Evolutionary conservation across 2,329 filamentous ascomycete genomes (phyloP).

Genomic region (Ceratocystiopsis sp.): DNA sequence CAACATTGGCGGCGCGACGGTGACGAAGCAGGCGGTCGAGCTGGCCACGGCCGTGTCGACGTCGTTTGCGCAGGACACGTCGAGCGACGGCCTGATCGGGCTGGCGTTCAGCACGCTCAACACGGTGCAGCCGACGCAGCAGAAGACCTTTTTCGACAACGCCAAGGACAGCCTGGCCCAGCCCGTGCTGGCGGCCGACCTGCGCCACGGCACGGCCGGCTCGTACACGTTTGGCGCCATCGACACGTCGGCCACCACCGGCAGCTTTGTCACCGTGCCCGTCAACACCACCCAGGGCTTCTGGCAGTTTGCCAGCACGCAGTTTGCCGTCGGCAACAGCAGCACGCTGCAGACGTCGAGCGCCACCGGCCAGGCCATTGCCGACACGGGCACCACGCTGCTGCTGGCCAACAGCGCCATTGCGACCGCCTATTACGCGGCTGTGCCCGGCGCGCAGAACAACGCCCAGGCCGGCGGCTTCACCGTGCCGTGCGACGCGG

Average conservation of each 20-base stretch:
- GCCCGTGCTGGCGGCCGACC: conserved; percentile 54
- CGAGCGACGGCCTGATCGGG: conserved; percentile 52
- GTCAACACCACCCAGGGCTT: conserved; percentile 47
- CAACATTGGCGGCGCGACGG: conserved; percentile 46
- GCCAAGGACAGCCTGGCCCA: conserved; percentile 39
- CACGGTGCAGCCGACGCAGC: conserved; percentile 41
- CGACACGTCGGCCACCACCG: conserved; percentile 44
- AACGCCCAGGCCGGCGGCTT: conserved; percentile 24
- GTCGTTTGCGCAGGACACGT: conserved; percentile 40
- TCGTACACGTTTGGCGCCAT: conserved; percentile 61
- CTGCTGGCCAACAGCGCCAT: conserved; percentile 39
- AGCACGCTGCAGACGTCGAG: conserved; percentile 18
- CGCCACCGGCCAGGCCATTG: conserved; percentile 27
- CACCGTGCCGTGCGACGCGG: conserved; percentile 27
- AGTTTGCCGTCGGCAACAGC: conserved; percentile 35
- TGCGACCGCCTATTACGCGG: conserved; percentile 30
- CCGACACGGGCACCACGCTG: conserved; percentile 46
- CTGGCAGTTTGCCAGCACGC: conserved; percentile 47
- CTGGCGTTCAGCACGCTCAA: conserved; percentile 50
- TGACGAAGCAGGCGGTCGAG: conserved; percentile 47
- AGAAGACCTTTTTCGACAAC: conserved; percentile 61
- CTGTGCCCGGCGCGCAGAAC: conserved; percentile 25
- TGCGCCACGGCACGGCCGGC: conserved; percentile 42
- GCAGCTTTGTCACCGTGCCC: conserved; percentile 42
- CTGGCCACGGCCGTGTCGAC: conserved; percentile 41